Evolutionary conservation across 768 basidiomycete species (phyloP), one percentile per base, ranked within the genome.

Genomic region (Gelatoporia subvermispora): DNA sequence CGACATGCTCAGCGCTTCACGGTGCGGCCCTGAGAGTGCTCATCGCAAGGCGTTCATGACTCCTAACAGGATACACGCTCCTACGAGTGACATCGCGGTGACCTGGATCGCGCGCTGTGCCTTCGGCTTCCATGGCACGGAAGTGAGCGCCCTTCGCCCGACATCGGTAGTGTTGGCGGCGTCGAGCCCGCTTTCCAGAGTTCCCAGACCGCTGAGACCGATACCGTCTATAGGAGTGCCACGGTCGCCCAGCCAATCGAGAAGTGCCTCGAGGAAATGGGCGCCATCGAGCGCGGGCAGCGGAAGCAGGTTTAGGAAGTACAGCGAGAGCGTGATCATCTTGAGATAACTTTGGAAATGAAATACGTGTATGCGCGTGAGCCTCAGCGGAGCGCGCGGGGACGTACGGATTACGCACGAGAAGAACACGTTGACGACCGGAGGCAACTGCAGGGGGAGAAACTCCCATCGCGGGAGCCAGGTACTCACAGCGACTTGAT

Each of bases 231-330:
- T 24, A 5, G 7, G 5, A 9, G 5, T 25, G 4, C 7, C 38
- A 40, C 40, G 15, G n/a, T n/a, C 31, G 25, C 7, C 18, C 21
- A 46, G 13, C 8, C 40, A 11, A 8, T 57, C 64, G 11, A 67
- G 47, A 34, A 67, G 47, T 22, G 54, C 58, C 8, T 58, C 61
- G 8, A 90, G 69, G 17, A 86, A 67, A 54, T 83, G 76, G 8
- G 73, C 66, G 22, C 92, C 92, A 51, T 94, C 92, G 17, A 93
- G 71, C 41, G 70, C 68, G 2, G 78, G 77, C 28, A 93, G 61
- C 0, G 92, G 90, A 20, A 93, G 72, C 22, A 89, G 75, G 62
- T 94, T 94, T 70, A 93, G 82, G 49, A 92, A 66, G 63, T 79
- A 92, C 1, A 94, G 70, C 2, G 89, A 92, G 25, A 93, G 64